phyloP scores from a whole-genome alignment of 805 yeast genomes.

The Starmerella kuoi region DNA sequence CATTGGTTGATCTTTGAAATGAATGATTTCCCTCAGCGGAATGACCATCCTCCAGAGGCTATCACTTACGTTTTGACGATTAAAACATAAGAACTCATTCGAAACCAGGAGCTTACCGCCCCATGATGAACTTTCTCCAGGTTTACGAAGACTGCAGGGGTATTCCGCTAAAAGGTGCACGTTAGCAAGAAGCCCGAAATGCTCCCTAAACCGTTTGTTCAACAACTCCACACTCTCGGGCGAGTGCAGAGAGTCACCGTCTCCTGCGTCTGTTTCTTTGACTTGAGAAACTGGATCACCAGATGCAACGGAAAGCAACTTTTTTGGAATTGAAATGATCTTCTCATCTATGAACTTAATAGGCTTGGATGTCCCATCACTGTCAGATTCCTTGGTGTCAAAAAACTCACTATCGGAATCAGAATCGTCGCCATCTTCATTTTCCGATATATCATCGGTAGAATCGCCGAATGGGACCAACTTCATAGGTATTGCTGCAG shows the following conservation, averaged over 20 bases:
- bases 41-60: constrained; percentile 58
- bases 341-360: constrained; percentile 7
- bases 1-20: neutral
- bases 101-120: constrained; percentile 69
- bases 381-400: neutral
- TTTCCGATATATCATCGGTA: constrained; percentile 1
- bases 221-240: constrained; percentile 34
- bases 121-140: constrained; percentile 10
- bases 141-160: constrained; percentile 14
- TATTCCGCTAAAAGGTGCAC: constrained; percentile 54
- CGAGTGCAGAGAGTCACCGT: neutral
- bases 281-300: neutral
- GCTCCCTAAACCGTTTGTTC: constrained; percentile 46
- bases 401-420: constrained; percentile 10
- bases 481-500: neutral
- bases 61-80: constrained; percentile 67
- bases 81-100: constrained; percentile 55
- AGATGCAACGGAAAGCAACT: constrained; percentile 2
- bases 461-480: neutral
- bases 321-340: constrained; percentile 1
- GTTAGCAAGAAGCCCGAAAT: constrained; percentile 48
- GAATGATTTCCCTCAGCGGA: constrained; percentile 51
- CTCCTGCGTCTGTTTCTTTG: neutral
- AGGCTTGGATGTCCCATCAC: neutral
- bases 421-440: constrained; percentile 11